Evolutionary conservation across 2,329 filamentous ascomycete species (phyloP), one percentile per base, ranked within the genome.

Genomic region (Tolypocladium album): DNA sequence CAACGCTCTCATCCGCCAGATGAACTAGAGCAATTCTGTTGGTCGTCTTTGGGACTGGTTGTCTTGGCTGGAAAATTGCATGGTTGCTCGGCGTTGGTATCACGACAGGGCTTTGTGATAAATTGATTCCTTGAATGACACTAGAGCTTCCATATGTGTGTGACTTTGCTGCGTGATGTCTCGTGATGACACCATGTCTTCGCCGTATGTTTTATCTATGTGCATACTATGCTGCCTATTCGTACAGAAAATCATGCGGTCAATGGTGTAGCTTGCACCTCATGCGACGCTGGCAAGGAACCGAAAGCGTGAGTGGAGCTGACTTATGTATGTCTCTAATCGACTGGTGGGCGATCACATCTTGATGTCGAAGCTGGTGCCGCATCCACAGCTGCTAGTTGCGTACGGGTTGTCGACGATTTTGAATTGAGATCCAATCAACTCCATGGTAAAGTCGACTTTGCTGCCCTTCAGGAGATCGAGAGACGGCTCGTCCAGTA

Each of bases 351-450:
- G 50, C 27, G 34, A 11, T 64, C 76, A 87, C 72, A 83, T 75
- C 71, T 92, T 91, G 65, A 97, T 91, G 76, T 97, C 94, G 75
- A 99, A 99, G 72, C 93, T 97, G 20, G 93, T 97, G 9, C 94
- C 94, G 74, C 94, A 99, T 1, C 94, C 94, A 77, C 94, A 99
- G 72, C 90, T 96, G 75, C 92, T 97, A 61, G 89, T 91, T 5
- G 94, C 94, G 47, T 86, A 79, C 0, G 94, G 94, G 70, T 97
- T 99, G 67, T 96, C 92, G 62, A 91, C 87, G 69, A 99, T 92
- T 80, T 96, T 96, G 75, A 99, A 99, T 76, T 97, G 92, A 1
- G 80, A 82, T 13, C 80, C 80, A 70, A 97, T 97, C 75, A 99
- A 78, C 78, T 97, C 94, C 83, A 89, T 94, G 0, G 92, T 97